Evolutionary conservation across 2,329 filamentous ascomycete species (phyloP), one percentile per base, ranked within the genome.

Genomic region (Trichoderma gracile): DNA sequence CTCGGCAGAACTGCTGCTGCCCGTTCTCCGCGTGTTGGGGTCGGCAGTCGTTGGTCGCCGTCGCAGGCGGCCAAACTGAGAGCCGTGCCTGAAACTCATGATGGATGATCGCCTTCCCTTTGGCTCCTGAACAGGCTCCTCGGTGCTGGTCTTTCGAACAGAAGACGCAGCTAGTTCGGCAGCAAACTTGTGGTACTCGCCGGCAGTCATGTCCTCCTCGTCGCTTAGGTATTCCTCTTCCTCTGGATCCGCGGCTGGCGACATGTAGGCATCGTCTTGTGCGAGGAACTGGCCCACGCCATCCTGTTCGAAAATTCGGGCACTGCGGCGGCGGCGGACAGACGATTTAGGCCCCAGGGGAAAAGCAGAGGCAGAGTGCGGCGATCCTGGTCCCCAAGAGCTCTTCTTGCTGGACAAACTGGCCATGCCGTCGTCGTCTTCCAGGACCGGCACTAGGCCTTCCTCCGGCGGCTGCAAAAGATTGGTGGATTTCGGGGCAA

Each of bases 121-220:
- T 12, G 38, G 4, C 17, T 53, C 42, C 1, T 25, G 21, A 5
- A 23, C 46, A 38, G 33, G 33, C 21, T 65, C 64, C 17, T 57
- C 45, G 17, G 38, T 8, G 43, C 65, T 43, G 19, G 57, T 60
- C 4, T 55, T 38, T 12, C 63, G 25, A 23, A n/a, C 68, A 19
- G 55, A 49, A 6, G 59, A 53, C n/a, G 53, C 19, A 6, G 76
- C 76, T 27, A 78, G 68, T 57, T 73, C 71, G 19, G 70, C 70
- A 17, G 75, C 70, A 55, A 78, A 72, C 9, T 71, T 71, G 63
- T 78, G 76, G 38, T 78, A 78, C 47, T 77, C 76, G 49, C 71
- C 72, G 2, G 75, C 72, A 5, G 72, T 71, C 55, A 71, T 71
- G 21, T 66, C 67, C 60, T 77, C 75, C 56, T 69, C 73, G 21